Percentiles rank a stretch among this genome's conserved stretches.
These are phyloP conservation scores for Xerocomus brunneocitrinus DNA, from an alignment of 768 basidiomycete species.

Conservation along the genomic window DNA sequence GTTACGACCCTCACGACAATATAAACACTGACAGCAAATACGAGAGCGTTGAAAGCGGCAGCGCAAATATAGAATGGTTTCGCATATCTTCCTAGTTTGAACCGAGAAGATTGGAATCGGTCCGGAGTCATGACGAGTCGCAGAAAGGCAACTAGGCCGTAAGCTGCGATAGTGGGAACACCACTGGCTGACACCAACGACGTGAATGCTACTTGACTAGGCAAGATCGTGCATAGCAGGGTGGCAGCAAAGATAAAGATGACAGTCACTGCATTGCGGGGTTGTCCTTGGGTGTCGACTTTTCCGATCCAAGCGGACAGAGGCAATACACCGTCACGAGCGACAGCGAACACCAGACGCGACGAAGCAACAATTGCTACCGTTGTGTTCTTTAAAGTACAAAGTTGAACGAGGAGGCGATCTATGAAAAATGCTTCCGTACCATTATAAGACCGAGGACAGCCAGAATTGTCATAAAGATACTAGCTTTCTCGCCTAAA, in stretches of 20 bases:
- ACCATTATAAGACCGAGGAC: slow-evolving; percentile 83
- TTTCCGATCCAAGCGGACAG: slow-evolving; percentile 77
- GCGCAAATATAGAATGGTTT: slow-evolving; percentile 67
- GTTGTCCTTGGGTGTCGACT: slow-evolving; percentile 69
- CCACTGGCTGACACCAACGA: slow-evolving; percentile 85
- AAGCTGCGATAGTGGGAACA: slow-evolving; percentile 84
- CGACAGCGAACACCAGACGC: slow-evolving; percentile 85
- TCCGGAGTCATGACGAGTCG: slow-evolving; percentile 75
- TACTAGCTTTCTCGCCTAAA: slow-evolving; percentile 69
- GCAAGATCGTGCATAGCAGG: slow-evolving; percentile 83
- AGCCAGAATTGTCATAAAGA: slow-evolving; percentile 87
- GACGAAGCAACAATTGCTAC: slow-evolving; percentile 86
- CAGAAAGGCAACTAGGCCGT: slow-evolving; percentile 74
- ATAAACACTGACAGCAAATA: slow-evolving; percentile 60
- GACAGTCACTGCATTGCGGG: slow-evolving; percentile 80
- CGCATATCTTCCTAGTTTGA: slow-evolving; percentile 62
- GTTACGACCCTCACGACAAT: background rate
- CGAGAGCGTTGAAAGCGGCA: slow-evolving; percentile 64
- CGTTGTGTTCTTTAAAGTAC: slow-evolving; percentile 63
- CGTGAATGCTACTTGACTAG: slow-evolving; percentile 88
- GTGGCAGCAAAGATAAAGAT: slow-evolving; percentile 74
- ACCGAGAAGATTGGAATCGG: slow-evolving; percentile 68
- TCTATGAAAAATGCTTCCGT: slow-evolving; percentile 19
- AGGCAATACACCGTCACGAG: slow-evolving; percentile 90
- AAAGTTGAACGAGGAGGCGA: background rate